Evolutionary conservation across 441 rosid species (phyloP), one percentile per base, ranked within the genome.

Genomic region (Capsella rubella): DNA sequence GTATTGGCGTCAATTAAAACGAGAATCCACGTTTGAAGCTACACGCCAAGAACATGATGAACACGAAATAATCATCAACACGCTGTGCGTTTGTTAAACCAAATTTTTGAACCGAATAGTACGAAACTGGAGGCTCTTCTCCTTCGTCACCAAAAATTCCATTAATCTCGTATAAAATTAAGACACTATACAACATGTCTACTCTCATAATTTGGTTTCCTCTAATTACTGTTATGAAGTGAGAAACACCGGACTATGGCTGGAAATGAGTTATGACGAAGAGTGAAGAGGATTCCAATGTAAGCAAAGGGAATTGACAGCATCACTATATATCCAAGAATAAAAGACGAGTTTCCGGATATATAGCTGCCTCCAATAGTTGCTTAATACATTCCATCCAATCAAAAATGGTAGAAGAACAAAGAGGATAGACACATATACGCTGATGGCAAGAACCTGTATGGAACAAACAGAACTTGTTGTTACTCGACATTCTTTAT

Each of bases 321-420:
- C 16, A 59, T 21, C 56, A 59, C 9, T 45, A 8, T 16, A 32
- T 66, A 47, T 49, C 78, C 78, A 49, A 47, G 18, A 10, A 6
- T 6, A 42, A 72, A 28, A 51, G 61, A 45, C 2, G 69, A 72
- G 31, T 52, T 43, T 42, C 54, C 47, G 2, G 54, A 7, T 8
- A 72, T 0, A 18, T 16, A 61, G 61, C 35, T 51, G 61, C 53
- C 61, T 61, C 53, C 68, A 60, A 50, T 10, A 61, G 8, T 28
- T 16, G 61, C 34, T 71, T 71, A 58, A 58, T 4, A 67, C 66
- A 56, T 9, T 42, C 67, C 53, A 46, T 25, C 78, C 78, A 47
- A 74, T 27, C 2, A 15, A 66, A 66, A 74, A 21, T 2, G 78
- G 78, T 6, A 74, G 35, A 52, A 74, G 15, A 5, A 51, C 21